Percentiles rank a stretch among this genome's conserved stretches.
These are phyloP conservation scores for Gaertneriomyces semiglobifer DNA, from an alignment of 192 early-diverging fungal species.

Conservation along the genomic window DNA sequence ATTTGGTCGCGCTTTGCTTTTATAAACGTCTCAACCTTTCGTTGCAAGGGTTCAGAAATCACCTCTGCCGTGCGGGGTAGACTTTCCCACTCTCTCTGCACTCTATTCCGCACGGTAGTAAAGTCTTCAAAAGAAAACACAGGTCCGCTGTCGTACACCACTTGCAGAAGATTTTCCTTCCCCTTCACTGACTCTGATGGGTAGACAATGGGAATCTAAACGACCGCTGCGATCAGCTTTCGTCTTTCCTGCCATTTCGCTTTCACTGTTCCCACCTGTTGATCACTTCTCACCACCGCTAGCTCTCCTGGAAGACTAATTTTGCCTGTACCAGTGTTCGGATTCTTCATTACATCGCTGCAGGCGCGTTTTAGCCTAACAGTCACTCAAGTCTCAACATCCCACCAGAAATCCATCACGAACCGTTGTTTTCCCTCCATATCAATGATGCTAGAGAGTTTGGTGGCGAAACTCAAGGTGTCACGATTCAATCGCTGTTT, in stretches of 20 bases:
- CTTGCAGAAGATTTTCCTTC: constrained; percentile 44
- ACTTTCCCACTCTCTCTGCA: constrained; percentile 54
- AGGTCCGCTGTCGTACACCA: constrained; percentile 67
- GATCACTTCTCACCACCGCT: constrained; percentile 34
- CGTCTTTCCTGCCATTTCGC: too few species aligned
- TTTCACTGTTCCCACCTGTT: background rate
- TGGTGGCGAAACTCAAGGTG: constrained; percentile 82
- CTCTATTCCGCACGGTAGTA: constrained; percentile 51
- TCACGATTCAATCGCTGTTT: constrained; percentile 80
- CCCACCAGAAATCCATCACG: too few species aligned
- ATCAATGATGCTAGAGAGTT: constrained; percentile 69
- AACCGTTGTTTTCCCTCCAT: constrained; percentile 57
- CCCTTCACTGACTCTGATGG: background rate
- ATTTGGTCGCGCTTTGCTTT: background rate
- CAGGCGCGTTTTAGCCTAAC: background rate
- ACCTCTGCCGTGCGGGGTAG: constrained; percentile 43
- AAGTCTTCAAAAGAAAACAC: constrained; percentile 59
- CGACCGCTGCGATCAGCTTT: background rate
- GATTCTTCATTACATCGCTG: constrained; percentile 84
- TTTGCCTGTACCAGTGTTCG: constrained; percentile 69
- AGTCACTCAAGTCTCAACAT: background rate
- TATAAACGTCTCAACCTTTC: constrained; percentile 23
- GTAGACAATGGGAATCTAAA: constrained; percentile 26
- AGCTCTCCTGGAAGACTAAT: constrained; percentile 72
- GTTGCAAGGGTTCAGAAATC: constrained; percentile 25